These are phyloP conservation scores for Anthracocystis setariae DNA, from an alignment of 1,284 basidiomycete species.

Conservation along the genomic window DNA sequence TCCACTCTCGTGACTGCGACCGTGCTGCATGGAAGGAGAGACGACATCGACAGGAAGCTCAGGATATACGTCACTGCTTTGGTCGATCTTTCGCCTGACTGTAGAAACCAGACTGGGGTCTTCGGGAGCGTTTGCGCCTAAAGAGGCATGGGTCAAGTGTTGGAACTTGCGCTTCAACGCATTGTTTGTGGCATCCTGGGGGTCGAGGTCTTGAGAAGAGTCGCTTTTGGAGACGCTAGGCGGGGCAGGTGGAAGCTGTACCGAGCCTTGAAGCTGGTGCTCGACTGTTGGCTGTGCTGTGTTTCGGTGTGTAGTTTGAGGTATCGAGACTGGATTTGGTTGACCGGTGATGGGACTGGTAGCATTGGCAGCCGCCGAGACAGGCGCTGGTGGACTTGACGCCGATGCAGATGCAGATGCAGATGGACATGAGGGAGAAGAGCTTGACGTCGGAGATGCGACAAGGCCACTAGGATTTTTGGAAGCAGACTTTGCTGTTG, in stretches of 20 bases:
- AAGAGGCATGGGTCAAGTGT: conserved; percentile 22
- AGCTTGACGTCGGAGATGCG: conserved; percentile 8
- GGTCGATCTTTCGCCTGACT: conserved; percentile 15
- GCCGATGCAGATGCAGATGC: not conserved
- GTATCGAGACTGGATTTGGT: conserved; percentile 14
- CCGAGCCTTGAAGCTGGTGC: conserved; percentile 14
- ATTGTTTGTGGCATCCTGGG: conserved; percentile 28
- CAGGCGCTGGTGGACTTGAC: not conserved
- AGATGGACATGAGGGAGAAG: conserved; percentile 4
- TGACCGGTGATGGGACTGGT: conserved; percentile 25
- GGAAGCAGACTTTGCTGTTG: conserved; percentile 9
- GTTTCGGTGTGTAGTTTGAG: conserved; percentile 19
- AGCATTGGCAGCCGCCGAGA: conserved; percentile 5
- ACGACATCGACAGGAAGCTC: conserved; percentile 8
- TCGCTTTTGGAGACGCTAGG: conserved; percentile 9
- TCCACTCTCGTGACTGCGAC: conserved; percentile 40
- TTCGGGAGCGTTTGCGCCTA: not conserved
- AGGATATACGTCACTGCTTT: not conserved
- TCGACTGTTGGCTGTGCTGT: conserved; percentile 15
- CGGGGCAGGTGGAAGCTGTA: conserved; percentile 13
- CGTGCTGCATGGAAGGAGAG: conserved; percentile 18
- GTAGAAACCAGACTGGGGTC: conserved; percentile 4
- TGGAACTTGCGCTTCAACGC: conserved; percentile 32
- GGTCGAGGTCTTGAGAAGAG: conserved; percentile 31
- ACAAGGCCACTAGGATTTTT: conserved; percentile 23